Conservation (phyloP, 192 early-diverging fungal genomes). For the Lobosporangium transversale region DNA sequence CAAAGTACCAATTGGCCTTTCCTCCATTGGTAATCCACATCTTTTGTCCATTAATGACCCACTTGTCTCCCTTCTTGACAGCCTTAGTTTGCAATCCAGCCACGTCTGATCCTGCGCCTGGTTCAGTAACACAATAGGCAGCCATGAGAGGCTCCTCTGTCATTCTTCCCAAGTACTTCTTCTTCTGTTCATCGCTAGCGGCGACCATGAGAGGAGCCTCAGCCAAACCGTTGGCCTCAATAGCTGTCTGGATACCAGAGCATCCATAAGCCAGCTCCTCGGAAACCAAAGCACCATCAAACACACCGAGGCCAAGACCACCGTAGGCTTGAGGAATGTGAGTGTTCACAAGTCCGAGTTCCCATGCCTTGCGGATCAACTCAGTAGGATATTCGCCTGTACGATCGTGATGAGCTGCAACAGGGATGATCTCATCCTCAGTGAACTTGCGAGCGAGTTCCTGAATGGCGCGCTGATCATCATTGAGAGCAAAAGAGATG, state of each 20-base stretch:
- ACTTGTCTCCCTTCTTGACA: slow-evolving; percentile 81
- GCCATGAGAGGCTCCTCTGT: slow-evolving; percentile 96
- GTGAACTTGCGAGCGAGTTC: slow-evolving; percentile 92
- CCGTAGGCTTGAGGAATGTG: slow-evolving; percentile 89
- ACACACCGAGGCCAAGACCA: slow-evolving; percentile 87
- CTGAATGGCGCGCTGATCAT: slow-evolving; percentile 88
- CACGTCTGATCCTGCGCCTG: slow-evolving; percentile 81
- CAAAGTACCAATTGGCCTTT: slow-evolving; percentile 98
- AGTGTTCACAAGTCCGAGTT: slow-evolving; percentile 91
- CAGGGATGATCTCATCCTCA: slow-evolving; percentile 87
- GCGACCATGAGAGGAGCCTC: slow-evolving; percentile 91
- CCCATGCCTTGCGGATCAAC: slow-evolving; percentile 90
- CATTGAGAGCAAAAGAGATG: slow-evolving; percentile 74
- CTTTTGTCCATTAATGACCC: slow-evolving; percentile 89
- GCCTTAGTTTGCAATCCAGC: slow-evolving; percentile 77
- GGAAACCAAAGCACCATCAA: slow-evolving; percentile 86
- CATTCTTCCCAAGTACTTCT: slow-evolving; percentile 98
- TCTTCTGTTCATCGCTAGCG: slow-evolving; percentile 89
- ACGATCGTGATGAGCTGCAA: slow-evolving; percentile 92
- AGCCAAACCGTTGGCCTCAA: slow-evolving; percentile 95
- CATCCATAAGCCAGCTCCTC: slow-evolving; percentile 96
- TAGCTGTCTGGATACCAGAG: slow-evolving; percentile 95
- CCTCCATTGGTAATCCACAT: slow-evolving; percentile 99
- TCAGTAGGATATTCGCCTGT: slow-evolving; percentile 93
- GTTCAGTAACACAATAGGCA: slow-evolving; percentile 90